A percentile compares a stretch with the other conserved stretches of the same genome.
These are phyloP conservation scores for Candida sp. DNA, from an alignment of 1,139 yeast species.

Conservation along the genomic window DNA sequence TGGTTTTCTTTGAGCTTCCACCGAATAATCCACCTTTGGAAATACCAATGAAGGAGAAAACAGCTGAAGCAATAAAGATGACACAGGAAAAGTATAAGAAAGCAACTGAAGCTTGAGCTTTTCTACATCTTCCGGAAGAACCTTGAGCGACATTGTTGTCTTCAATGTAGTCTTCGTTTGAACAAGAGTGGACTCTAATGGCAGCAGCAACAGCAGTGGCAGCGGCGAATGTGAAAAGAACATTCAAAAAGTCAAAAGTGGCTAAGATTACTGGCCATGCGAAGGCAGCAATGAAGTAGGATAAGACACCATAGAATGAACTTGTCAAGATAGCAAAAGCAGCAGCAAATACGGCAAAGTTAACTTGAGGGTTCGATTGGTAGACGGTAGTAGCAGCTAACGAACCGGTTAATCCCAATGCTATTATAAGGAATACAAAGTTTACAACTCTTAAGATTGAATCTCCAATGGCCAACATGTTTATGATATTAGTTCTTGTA, in stretches of 20 bases:
- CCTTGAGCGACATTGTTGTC: constrained; percentile 73
- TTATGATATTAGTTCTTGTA: constrained; percentile 4
- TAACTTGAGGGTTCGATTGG: constrained; percentile 74
- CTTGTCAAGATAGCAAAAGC: constrained; percentile 84
- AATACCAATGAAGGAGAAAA: constrained; percentile 57
- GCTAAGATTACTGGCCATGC: constrained; percentile 86
- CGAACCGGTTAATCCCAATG: constrained; percentile 83
- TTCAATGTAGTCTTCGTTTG: constrained; percentile 60
- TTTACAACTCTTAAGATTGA: constrained; percentile 69
- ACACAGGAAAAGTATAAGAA: constrained; percentile 87
- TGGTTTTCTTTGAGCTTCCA: constrained; percentile 31
- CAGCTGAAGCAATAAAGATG: constrained; percentile 66
- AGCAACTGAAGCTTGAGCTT: constrained; percentile 89
- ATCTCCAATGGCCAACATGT: constrained; percentile 68
- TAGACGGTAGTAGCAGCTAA: constrained; percentile 64
- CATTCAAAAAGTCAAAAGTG: constrained; percentile 77
- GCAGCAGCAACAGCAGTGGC: constrained; percentile 94
- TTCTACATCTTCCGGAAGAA: constrained; percentile 80
- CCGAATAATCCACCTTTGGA: constrained; percentile 77
- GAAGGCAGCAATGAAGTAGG: constrained; percentile 72
- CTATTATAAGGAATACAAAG: constrained; percentile 71
- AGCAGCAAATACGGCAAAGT: constrained; percentile 82
- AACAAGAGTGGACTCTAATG: constrained; percentile 82
- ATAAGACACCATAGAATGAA: constrained; percentile 72
- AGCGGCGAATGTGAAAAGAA: constrained; percentile 90